A percentile compares a stretch with the other conserved stretches of the same genome.
Evolutionary conservation across 192 early-diverging fungal species (phyloP).

Genomic region (Cladochytrium replicatum): DNA sequence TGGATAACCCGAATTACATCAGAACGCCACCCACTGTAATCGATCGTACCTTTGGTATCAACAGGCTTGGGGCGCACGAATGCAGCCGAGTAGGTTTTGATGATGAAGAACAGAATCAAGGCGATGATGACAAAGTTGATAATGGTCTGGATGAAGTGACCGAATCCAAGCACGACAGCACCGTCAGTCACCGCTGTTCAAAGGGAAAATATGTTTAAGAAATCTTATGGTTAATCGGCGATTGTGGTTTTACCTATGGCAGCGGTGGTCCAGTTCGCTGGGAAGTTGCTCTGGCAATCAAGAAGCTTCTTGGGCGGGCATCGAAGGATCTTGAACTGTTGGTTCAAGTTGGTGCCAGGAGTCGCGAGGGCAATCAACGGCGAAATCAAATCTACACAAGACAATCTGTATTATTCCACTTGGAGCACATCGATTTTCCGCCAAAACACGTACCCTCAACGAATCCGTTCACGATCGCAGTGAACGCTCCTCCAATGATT

Average conservation of each 20-base stretch:
- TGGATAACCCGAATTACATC: slow-evolving; percentile 6
- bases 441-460: slow-evolving; percentile 13
- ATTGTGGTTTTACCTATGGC: no score
- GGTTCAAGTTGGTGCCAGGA: slow-evolving; percentile 20
- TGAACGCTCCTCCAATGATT: slow-evolving; percentile 58
- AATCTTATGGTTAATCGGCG: no score
- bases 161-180: slow-evolving; percentile 30
- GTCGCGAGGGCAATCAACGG: slow-evolving; percentile 51
- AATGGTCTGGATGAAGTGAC: slow-evolving; percentile 49
- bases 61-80: neutral
- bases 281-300: no score
- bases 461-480: slow-evolving; percentile 30
- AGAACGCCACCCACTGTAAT: slow-evolving; percentile 8
- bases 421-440: no score
- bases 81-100: slow-evolving; percentile 29
- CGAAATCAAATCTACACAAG: slow-evolving; percentile 47
- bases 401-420: no score
- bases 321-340: slow-evolving; percentile 15
- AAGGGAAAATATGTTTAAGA: no score
- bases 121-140: slow-evolving; percentile 59
- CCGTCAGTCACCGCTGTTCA: no score
- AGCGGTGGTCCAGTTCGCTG: no score
- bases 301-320: neutral
- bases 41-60: neutral
- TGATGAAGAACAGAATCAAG: slow-evolving; percentile 46